Conservation (phyloP, 2,329 filamentous ascomycete genomes). For the Ramularia endophylla region DNA sequence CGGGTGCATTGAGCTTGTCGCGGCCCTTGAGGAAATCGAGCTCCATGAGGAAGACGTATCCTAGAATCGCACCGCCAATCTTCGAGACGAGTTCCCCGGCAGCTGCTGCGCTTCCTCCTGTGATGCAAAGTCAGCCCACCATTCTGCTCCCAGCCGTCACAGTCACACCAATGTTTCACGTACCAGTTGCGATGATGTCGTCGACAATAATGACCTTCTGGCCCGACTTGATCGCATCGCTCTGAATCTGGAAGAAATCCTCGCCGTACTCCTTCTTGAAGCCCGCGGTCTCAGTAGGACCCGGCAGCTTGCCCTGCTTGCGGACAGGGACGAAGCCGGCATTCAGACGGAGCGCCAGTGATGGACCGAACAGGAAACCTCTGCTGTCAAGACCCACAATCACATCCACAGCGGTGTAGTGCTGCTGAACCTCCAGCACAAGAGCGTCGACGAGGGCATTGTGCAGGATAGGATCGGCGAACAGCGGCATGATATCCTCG, state of each 20-base stretch:
- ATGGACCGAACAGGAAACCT: conserved; percentile 92
- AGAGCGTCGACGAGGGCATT: conserved; percentile 73
- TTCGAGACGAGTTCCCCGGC: conserved; percentile 81
- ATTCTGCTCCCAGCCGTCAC: neutral
- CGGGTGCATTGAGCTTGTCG: conserved; percentile 78
- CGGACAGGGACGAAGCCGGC: conserved; percentile 87
- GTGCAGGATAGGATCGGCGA: conserved; percentile 71
- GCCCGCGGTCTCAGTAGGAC: conserved; percentile 73
- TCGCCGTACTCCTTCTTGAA: conserved; percentile 96
- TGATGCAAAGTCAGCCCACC: conserved; percentile 4
- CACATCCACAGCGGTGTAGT: conserved; percentile 60
- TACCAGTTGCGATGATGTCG: conserved; percentile 97
- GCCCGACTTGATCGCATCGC: conserved; percentile 72
- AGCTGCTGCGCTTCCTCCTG: conserved; percentile 86
- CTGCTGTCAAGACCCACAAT: conserved; percentile 90
- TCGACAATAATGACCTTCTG: conserved; percentile 92
- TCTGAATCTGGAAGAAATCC: conserved; percentile 95
- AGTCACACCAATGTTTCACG: conserved; percentile 34
- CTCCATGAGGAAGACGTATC: conserved; percentile 93
- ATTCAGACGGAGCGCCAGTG: conserved; percentile 74
- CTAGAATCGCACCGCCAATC: conserved; percentile 77
- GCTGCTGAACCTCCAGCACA: conserved; percentile 69
- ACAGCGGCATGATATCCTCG: conserved; percentile 96
- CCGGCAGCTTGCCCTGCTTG: conserved; percentile 94
- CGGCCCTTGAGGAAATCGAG: conserved; percentile 88